Evolutionary conservation across 2,329 filamentous ascomycete species (phyloP), one percentile per base, ranked within the genome.

Genomic region (Arthrocladium fulminans): DNA sequence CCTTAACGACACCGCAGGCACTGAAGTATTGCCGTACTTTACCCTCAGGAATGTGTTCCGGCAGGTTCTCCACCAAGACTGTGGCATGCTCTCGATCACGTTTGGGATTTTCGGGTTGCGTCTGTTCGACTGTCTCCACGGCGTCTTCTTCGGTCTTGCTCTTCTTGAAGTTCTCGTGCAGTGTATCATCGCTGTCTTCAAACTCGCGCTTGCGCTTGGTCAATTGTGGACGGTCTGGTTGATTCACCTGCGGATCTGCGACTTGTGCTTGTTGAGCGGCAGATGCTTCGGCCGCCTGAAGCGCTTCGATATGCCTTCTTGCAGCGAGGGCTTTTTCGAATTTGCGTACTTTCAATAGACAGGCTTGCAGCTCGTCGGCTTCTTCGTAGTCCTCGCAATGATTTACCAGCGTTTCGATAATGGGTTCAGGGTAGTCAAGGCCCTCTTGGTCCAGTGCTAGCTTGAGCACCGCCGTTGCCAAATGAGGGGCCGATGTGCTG

Each of bases 41-140:
- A 10, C 79, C 82, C 59, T 87, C 80, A 0, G 81, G 81, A 1
- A 81, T 77, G 47, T 83, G 77, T 2, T 63, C 59, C 1, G 92
- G 88, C 20, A 98, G 68, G 57, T 88, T 85, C 44, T 78, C 81
- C 3, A 95, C 82, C 46, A 94, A 79, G 41, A 97, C 76, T 0
- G 86, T 89, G 0, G 88, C 84, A 64, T 97, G 85, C 62, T 98
- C 92, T 35, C 92, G 82, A 65, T 98, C 89, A 48, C 92, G 82
- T 64, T 87, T 90, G 24, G 73, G 65, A 24, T 69, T 58, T 57
- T 60, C 63, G 17, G 60, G 59, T 9, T 65, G 65, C 12, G 62
- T 58, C 50, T 72, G 67, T 48, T 63, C 60, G 25, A 57, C 54
- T 10, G 55, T 47, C 30, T 66, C 57, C 24, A 51, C 42, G 12